Conservation (phyloP, 495 filamentous ascomycete species). For the Aspergillus biplanus region DNA sequence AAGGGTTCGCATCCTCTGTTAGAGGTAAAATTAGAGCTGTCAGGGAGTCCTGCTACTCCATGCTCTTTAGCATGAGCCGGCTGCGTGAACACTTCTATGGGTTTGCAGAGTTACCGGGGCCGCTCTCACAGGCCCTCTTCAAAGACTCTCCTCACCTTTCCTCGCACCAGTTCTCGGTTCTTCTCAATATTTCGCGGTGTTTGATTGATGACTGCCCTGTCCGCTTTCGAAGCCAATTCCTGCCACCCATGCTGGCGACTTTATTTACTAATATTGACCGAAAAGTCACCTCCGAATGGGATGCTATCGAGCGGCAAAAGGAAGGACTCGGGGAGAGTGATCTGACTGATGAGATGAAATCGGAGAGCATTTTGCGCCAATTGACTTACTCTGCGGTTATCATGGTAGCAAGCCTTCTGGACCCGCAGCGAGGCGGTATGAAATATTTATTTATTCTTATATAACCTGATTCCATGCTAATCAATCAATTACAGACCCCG, state of each 20-base stretch:
- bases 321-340: slow-evolving; percentile 66
- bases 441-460: background rate
- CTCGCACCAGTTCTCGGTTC: slow-evolving; percentile 86
- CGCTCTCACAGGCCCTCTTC: slow-evolving; percentile 83
- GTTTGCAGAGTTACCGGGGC: slow-evolving; percentile 78
- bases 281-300: slow-evolving; percentile 88
- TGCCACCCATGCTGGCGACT: slow-evolving; percentile 80
- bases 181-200: slow-evolving; percentile 83
- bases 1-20: slow-evolving; percentile 92
- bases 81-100: slow-evolving; percentile 89
- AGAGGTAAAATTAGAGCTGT: slow-evolving; percentile 86
- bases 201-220: slow-evolving; percentile 91
- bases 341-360: slow-evolving; percentile 95
- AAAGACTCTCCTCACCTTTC: slow-evolving; percentile 82
- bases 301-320: slow-evolving; percentile 63
- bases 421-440: slow-evolving; percentile 63
- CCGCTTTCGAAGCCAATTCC: slow-evolving; percentile 73
- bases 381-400: slow-evolving; percentile 89
- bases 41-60: slow-evolving; percentile 88
- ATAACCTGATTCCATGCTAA: slow-evolving; percentile 19
- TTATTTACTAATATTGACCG: slow-evolving; percentile 84
- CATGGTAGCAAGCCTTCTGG: slow-evolving; percentile 84
- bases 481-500: slow-evolving; percentile 37
- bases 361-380: slow-evolving; percentile 93
- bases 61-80: slow-evolving; percentile 90